These are phyloP conservation scores for Fusarium compactum DNA, from an alignment of 2,329 filamentous ascomycete species.

Conservation along the genomic window DNA sequence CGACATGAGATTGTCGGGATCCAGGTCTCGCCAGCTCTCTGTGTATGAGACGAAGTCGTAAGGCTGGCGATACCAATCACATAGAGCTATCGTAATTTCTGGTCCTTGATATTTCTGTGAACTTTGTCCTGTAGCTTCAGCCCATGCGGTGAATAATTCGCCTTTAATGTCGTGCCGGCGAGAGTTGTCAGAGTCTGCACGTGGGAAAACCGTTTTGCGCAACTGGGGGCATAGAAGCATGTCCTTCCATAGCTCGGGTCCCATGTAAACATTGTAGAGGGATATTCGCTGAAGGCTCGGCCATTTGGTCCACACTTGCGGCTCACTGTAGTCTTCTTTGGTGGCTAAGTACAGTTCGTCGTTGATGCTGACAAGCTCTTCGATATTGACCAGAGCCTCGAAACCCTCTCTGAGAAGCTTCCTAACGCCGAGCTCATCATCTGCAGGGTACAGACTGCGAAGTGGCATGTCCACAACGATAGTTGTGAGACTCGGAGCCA, in stretches of 20 bases:
- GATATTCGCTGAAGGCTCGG: slow-evolving; percentile 38
- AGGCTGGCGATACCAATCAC: background rate
- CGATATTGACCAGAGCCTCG: slow-evolving; percentile 36
- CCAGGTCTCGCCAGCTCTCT: slow-evolving; percentile 1
- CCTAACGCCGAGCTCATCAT: slow-evolving; percentile 1
- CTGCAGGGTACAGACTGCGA: background rate
- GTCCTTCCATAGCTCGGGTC: background rate
- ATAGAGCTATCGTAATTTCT: slow-evolving; percentile 7
- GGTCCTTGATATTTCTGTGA: background rate
- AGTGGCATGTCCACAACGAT: slow-evolving; percentile 44
- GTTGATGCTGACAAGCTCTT: slow-evolving; percentile 42
- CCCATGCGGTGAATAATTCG: background rate
- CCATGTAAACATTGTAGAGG: slow-evolving; percentile 17
- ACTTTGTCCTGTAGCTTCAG: background rate
- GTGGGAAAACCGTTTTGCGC: slow-evolving; percentile 16
- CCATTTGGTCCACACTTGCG: slow-evolving; percentile 35
- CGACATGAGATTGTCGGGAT: slow-evolving; percentile 5
- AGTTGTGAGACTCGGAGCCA: slow-evolving; percentile 23
- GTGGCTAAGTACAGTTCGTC: slow-evolving; percentile 36
- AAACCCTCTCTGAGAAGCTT: slow-evolving; percentile 30
- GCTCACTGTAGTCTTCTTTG: background rate
- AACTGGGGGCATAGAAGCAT: slow-evolving; percentile 16
- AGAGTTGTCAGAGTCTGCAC: background rate
- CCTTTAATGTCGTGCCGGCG: background rate
- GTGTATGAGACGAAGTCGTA: background rate